These are phyloP conservation scores for Pseudozyma sp. DNA, from an alignment of 1,284 basidiomycete genomes.

Conservation along the genomic window DNA sequence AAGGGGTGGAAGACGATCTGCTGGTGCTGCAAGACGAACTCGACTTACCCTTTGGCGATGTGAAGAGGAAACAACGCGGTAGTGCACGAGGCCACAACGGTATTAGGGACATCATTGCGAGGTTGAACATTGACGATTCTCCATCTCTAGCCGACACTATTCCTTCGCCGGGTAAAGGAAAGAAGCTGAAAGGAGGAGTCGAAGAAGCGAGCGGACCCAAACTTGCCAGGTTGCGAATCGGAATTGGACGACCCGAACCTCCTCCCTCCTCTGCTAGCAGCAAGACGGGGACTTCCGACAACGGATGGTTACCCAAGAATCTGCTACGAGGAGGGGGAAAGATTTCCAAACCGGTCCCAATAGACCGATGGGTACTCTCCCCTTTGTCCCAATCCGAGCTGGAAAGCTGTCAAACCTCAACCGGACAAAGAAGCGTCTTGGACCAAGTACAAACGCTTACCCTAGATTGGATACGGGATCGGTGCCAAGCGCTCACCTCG, in stretches of 20 bases:
- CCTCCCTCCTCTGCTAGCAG: neutral
- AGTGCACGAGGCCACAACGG: constrained; percentile 44
- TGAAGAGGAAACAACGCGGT: constrained; percentile 17
- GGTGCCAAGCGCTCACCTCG: neutral
- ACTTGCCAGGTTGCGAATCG: constrained; percentile 21
- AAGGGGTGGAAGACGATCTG: constrained; percentile 5
- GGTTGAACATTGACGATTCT: constrained; percentile 10
- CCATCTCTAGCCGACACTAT: no score
- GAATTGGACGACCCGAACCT: constrained; percentile 24
- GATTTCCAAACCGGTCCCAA: constrained; percentile 2
- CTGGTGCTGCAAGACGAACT: constrained; percentile 47
- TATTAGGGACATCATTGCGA: constrained; percentile 20
- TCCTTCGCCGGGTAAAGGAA: neutral
- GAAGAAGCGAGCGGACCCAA: neutral
- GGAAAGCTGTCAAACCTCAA: constrained; percentile 16
- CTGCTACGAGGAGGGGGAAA: neutral
- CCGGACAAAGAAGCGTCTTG: neutral
- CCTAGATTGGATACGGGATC: constrained; percentile 15
- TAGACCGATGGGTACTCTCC: constrained; percentile 37
- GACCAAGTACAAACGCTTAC: neutral
- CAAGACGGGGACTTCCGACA: no score
- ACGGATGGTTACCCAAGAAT: constrained; percentile 3
- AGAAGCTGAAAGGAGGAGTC: neutral
- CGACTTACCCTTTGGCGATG: constrained; percentile 18
- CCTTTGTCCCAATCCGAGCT: constrained; percentile 9